Percentiles rank a stretch among this genome's conserved stretches.
Evolutionary conservation across 2,329 filamentous ascomycete genomes (phyloP).

Genomic region (Ceratocystis eucalypticola): DNA sequence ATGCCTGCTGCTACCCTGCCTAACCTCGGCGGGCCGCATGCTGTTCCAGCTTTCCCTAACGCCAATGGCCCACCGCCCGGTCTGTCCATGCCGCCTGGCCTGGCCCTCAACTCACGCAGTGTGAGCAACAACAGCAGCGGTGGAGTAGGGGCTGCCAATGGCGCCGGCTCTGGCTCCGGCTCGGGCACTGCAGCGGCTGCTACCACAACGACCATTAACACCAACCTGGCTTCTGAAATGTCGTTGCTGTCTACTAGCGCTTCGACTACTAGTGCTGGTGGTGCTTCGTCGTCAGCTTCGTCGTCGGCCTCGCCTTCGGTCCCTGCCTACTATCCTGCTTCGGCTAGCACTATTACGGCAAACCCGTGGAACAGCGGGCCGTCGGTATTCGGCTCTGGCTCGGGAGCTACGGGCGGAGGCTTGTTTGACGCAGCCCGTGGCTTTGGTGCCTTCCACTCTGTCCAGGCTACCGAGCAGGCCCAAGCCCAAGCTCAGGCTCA

Average conservation of each 20-base stretch:
- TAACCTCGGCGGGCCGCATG: slow-evolving; percentile 36
- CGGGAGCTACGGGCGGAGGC: slow-evolving; percentile 1
- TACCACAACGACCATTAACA: slow-evolving; percentile 21
- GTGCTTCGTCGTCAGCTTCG: not conserved
- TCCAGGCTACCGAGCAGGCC: not conserved
- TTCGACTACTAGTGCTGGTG: not conserved
- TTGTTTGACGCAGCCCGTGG: not conserved
- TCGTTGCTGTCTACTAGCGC: slow-evolving; percentile 22
- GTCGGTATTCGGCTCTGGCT: not conserved
- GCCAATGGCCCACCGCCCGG: slow-evolving; percentile 71
- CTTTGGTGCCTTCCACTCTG: not conserved
- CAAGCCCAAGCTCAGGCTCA: not conserved
- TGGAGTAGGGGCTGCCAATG: not conserved
- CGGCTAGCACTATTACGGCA: slow-evolving; percentile 9
- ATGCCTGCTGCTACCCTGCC: slow-evolving; percentile 18
- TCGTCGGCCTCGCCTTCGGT: slow-evolving; percentile 7
- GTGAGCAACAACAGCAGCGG: not conserved
- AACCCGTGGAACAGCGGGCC: slow-evolving; percentile 17
- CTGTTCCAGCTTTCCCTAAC: slow-evolving; percentile 48
- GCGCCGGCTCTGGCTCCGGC: slow-evolving; percentile 2
- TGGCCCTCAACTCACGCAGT: slow-evolving; percentile 29
- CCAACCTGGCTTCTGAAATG: slow-evolving; percentile 18
- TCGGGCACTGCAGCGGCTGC: not conserved
- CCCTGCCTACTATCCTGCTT: slow-evolving; percentile 16
- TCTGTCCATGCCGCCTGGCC: slow-evolving; percentile 59